Evolutionary conservation across 148 eudicot species (phyloP).

Genomic region (Nepenthes gracilis): DNA sequence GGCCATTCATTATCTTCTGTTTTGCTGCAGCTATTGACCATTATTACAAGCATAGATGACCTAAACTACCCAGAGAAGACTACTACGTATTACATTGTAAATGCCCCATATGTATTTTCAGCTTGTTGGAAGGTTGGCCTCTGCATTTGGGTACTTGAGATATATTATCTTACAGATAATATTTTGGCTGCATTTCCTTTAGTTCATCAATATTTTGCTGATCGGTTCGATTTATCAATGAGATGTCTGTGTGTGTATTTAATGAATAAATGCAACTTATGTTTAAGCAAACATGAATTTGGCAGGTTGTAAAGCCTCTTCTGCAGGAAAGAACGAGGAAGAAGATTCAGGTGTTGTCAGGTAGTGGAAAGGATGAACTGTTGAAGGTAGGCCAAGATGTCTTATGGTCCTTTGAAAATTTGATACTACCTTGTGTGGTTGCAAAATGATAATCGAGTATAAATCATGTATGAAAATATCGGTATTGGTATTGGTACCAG

Average conservation of each 20-base stretch:
- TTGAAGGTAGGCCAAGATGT: conserved; percentile 36
- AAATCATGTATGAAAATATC: too few species aligned
- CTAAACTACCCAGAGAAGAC: conserved; percentile 90
- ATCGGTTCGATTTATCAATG: too few species aligned
- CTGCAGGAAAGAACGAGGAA: conserved; percentile 80
- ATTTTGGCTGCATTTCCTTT: background rate
- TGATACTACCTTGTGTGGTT: too few species aligned
- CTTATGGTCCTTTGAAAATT: background rate
- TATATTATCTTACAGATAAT: background rate
- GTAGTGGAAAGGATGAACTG: conserved; percentile 62
- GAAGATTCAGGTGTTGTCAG: conserved; percentile 66
- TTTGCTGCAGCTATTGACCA: conserved; percentile 57
- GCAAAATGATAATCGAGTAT: too few species aligned
- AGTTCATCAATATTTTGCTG: too few species aligned
- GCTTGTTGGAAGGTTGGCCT: conserved; percentile 83
- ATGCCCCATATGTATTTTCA: conserved; percentile 82
- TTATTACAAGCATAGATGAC: conserved; percentile 77
- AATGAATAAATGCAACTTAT: too few species aligned
- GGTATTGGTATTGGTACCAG: too few species aligned
- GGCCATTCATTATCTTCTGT: background rate
- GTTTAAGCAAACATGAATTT: background rate
- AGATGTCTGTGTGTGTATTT: too few species aligned
- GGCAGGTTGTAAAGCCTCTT: conserved; percentile 76
- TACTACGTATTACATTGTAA: conserved; percentile 70
- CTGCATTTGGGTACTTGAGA: background rate